Evolutionary conservation across 2,329 filamentous ascomycete species (phyloP).

Genomic region (Hypoxylon sp.): DNA sequence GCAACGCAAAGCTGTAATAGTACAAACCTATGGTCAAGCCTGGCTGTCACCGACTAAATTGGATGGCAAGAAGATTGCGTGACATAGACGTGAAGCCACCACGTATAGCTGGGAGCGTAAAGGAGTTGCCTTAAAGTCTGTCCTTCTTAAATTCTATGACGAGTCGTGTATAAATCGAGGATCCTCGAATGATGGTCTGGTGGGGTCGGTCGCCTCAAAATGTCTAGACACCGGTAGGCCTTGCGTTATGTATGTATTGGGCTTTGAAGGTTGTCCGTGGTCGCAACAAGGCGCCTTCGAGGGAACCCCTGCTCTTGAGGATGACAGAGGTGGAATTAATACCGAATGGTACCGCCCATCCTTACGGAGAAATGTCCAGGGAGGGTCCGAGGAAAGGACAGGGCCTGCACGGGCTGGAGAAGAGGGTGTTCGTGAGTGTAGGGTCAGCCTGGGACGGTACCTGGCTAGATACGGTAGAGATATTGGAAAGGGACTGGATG

Average conservation of each 20-base stretch:
- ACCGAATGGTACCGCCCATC: constrained; percentile 60
- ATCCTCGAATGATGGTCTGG: constrained; percentile 57
- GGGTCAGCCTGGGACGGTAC: constrained; percentile 57
- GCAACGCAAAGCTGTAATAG: constrained; percentile 32
- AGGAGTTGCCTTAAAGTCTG: constrained; percentile 44
- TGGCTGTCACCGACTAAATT: constrained; percentile 33
- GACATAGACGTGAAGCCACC: constrained; percentile 44
- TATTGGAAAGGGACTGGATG: constrained; percentile 56
- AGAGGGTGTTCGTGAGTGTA: constrained; percentile 52
- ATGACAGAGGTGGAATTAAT: constrained; percentile 65
- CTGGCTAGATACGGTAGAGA: constrained; percentile 59
- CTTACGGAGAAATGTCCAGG: constrained; percentile 64
- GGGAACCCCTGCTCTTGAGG: constrained; percentile 60
- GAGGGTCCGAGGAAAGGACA: constrained; percentile 61
- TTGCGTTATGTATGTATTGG: constrained; percentile 59
- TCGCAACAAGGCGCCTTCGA: constrained; percentile 58
- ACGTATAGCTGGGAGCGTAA: constrained; percentile 43
- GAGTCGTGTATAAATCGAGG: constrained; percentile 58
- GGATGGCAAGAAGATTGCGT: constrained; percentile 30
- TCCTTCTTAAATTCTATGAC: constrained; percentile 46
- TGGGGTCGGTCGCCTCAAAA: constrained; percentile 60
- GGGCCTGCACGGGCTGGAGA: constrained; percentile 59
- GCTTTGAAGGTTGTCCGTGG: constrained; percentile 58
- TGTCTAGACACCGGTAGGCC: constrained; percentile 58
- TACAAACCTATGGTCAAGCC: constrained; percentile 36